Percentiles rank a stretch among this genome's conserved stretches.
phyloP scores from a whole-genome alignment of 345 rosid species.

The Heritiera fomes region DNA sequence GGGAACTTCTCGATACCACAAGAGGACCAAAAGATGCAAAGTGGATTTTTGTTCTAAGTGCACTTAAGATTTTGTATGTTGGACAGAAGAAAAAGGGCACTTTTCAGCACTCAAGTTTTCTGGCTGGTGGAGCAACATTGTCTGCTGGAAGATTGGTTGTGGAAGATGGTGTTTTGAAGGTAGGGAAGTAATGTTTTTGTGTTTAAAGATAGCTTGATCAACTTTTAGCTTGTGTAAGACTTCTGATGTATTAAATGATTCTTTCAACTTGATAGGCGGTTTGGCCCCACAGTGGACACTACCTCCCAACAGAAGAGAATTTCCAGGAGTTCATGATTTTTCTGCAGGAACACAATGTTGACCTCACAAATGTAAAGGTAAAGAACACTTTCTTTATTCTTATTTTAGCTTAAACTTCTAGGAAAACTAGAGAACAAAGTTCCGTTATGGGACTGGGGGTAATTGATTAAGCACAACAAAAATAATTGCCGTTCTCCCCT shows the following conservation, averaged over 20 bases:
- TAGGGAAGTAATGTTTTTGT: conserved; percentile 12
- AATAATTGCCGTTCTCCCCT: background rate
- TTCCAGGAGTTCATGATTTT: conserved; percentile 71
- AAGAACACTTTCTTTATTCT: background rate
- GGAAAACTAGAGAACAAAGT: background rate
- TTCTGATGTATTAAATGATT: background rate
- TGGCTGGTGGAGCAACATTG: conserved; percentile 89
- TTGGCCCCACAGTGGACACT: conserved; percentile 98
- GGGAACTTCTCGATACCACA: conserved; percentile 55
- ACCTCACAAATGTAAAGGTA: conserved; percentile 65
- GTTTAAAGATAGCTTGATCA: background rate
- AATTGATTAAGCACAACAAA: background rate
- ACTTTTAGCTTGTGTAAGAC: background rate
- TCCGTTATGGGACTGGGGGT: background rate
- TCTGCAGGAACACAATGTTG: conserved; percentile 65
- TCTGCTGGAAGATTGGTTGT: conserved; percentile 84
- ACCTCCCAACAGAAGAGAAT: conserved; percentile 95
- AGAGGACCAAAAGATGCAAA: conserved; percentile 61
- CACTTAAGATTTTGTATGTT: conserved; percentile 63
- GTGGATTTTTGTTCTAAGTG: conserved; percentile 92
- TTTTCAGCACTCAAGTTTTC: conserved; percentile 91
- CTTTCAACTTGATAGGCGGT: conserved; percentile 51
- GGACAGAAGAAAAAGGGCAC: conserved; percentile 76
- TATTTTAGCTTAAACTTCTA: background rate
- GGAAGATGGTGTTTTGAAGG: conserved; percentile 67